Evolutionary conservation across 176 grass and related monocot genomes (phyloP), one percentile per base, ranked within the genome.

Genomic region (Avena eriantha): DNA sequence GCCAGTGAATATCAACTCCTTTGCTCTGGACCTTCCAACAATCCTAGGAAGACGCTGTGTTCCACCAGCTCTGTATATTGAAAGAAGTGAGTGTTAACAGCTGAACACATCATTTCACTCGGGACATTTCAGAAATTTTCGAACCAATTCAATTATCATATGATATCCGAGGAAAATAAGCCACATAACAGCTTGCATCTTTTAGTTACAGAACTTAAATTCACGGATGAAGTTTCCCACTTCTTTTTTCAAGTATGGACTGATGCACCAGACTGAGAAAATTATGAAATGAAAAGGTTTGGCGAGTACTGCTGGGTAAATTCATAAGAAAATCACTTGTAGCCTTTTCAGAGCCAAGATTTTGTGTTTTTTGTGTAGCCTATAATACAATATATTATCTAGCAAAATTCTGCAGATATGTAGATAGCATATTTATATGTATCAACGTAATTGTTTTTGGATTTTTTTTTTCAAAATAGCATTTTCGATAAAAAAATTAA

Each of bases 31-130:
- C 57, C 68, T 93, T 81, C 97, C 97, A 74, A 96, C 89, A 73
- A 99, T 90, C 84, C 97, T 93, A 75, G 97, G 94, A 89, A 99
- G 90, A 35, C 92, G 92, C 22, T 96, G 97, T 21, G 94, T 99
- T 16, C 94, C 94, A 39, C 97, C 94, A 77, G 94, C 97, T 87
- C 94, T 99, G 68, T 21, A 85, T 79, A 82, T 87, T 68, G 53
- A 24, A 85, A 36, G 49, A 87, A 65, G 87, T 58, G 45, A 35
- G 29, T 73, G 36, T 73, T 88, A 84, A 69, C 5, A 84, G 22
- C 69, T 86, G 67, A 87, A 88, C 39, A 83, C 54, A 77, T 58
- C 10, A 89, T 84, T 76, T 77, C 24, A 23, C 58, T 85, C 1
- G 8, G 15, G 74, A 15, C 4, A 17, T 48, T 57, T 22, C 51